A percentile compares a stretch with the other conserved stretches of the same genome.
Evolutionary conservation across 805 yeast species (phyloP).

Genomic region (Wickerhamiella vanderwaltii): DNA sequence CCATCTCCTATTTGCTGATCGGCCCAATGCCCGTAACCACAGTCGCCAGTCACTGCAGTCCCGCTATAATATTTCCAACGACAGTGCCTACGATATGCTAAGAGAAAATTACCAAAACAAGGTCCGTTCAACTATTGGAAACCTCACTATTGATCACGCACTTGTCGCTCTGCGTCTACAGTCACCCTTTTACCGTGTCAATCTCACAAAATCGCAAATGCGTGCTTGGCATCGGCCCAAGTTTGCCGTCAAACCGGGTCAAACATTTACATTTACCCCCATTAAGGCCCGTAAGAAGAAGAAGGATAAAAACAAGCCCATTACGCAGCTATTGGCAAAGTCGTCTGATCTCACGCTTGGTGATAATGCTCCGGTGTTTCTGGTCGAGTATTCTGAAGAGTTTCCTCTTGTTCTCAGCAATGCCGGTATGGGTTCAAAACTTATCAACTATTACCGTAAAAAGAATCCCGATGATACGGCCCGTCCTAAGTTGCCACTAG

Average conservation of each 20-base stretch:
- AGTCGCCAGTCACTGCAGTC: conserved; percentile 30
- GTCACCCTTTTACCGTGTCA: conserved; percentile 81
- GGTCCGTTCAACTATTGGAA: conserved; percentile 85
- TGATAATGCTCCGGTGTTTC: conserved; percentile 64
- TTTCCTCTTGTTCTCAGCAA: conserved; percentile 69
- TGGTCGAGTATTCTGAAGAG: conserved; percentile 87
- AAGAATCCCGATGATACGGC: conserved; percentile 64
- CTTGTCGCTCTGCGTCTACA: conserved; percentile 78
- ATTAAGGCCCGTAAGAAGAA: conserved; percentile 71
- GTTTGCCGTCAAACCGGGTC: conserved; percentile 66
- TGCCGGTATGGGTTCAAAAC: conserved; percentile 91
- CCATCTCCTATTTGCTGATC: conserved; percentile 49
- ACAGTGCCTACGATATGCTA: conserved; percentile 67
- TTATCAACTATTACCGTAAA: conserved; percentile 87
- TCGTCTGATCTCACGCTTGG: conserved; percentile 72
- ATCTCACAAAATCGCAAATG: conserved; percentile 49
- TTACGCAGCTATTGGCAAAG: conserved; percentile 55
- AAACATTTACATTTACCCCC: conserved; percentile 62
- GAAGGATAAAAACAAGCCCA: conserved; percentile 75
- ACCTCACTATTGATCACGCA: conserved; percentile 81
- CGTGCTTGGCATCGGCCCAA: conserved; percentile 72
- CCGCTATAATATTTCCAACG: conserved; percentile 80
- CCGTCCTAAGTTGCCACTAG: conserved; percentile 78
- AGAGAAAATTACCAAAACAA: conserved; percentile 81
- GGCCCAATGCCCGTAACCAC: conserved; percentile 14